phyloP scores from a whole-genome alignment of 2,329 filamentous ascomycete genomes.

The Calonectria montana region DNA sequence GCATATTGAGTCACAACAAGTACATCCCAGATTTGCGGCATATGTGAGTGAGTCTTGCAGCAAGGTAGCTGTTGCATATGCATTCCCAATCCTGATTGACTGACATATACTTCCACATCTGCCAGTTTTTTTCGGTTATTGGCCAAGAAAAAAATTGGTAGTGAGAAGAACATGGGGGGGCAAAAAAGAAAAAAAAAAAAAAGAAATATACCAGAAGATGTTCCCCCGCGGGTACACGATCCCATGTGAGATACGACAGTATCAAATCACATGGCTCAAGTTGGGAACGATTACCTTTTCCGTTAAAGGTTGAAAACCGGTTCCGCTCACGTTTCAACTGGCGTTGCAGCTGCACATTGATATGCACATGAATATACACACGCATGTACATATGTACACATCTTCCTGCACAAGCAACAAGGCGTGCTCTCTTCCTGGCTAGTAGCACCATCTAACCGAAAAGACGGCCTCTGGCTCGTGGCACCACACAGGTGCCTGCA shows the following conservation, averaged over 20 bases:
- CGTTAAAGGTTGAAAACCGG: slow-evolving; percentile 20
- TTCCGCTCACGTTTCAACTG: slow-evolving; percentile 22
- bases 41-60: neutral
- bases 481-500: slow-evolving; percentile 24
- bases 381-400: neutral
- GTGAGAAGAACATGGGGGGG: no score
- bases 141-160: no score
- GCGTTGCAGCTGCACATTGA: neutral
- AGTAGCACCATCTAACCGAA: slow-evolving; percentile 6
- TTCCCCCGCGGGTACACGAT: slow-evolving; percentile 17
- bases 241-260: slow-evolving; percentile 18
- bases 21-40: neutral
- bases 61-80: neutral
- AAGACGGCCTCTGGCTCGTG: slow-evolving; percentile 15
- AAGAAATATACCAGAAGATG: neutral
- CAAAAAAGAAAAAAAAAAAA: neutral
- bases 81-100: neutral
- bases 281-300: slow-evolving; percentile 22
- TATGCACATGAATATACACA: neutral
- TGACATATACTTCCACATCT: neutral
- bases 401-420: neutral
- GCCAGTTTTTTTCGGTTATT: no score
- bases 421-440: neutral
- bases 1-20: neutral
- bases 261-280: slow-evolving; percentile 17